A percentile compares a stretch with the other conserved stretches of the same genome.
Evolutionary conservation across 352 stramenopile species (phyloP).

Genomic region (Nothophytophthora sp.): DNA sequence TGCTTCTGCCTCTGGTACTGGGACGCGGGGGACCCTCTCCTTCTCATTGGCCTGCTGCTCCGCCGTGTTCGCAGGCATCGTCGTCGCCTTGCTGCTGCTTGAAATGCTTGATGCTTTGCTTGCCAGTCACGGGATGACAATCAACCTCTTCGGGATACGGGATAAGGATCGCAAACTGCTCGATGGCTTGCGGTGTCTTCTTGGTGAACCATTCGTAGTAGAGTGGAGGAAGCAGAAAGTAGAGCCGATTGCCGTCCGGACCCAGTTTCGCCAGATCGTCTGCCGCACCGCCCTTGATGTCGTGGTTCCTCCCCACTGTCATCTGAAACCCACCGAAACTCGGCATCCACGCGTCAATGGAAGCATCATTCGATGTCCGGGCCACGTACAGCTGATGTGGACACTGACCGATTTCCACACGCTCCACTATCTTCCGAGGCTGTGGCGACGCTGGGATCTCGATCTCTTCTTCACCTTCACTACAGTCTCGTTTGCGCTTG

Average conservation of each 20-base stretch:
- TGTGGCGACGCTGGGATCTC: slow-evolving; percentile 16
- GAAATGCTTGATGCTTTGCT: background rate
- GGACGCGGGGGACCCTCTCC: slow-evolving; percentile 37
- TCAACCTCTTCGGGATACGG: slow-evolving; percentile 30
- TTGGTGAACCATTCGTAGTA: slow-evolving; percentile 34
- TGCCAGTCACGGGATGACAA: background rate
- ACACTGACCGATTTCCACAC: slow-evolving; percentile 17
- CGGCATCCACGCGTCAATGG: slow-evolving; percentile 35
- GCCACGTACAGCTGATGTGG: slow-evolving; percentile 31
- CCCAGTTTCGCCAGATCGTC: slow-evolving; percentile 32
- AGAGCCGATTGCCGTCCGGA: slow-evolving; percentile 28
- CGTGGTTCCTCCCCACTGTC: slow-evolving; percentile 25
- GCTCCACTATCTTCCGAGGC: slow-evolving; percentile 19
- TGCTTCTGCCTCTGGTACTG: slow-evolving; percentile 65
- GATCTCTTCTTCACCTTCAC: slow-evolving; percentile 14
- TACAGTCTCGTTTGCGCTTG: slow-evolving; percentile 18
- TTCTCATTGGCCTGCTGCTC: slow-evolving; percentile 23
- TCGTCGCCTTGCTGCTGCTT: background rate
- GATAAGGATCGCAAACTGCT: slow-evolving; percentile 31
- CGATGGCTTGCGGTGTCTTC: slow-evolving; percentile 26
- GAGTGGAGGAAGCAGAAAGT: slow-evolving; percentile 35
- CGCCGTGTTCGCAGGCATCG: slow-evolving; percentile 13
- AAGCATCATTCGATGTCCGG: slow-evolving; percentile 25
- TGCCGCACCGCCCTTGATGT: slow-evolving; percentile 22
- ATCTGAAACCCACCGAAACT: slow-evolving; percentile 31